Evolutionary conservation across 2,329 filamentous ascomycete species (phyloP).

Genomic region (Fusarium abutilonis): DNA sequence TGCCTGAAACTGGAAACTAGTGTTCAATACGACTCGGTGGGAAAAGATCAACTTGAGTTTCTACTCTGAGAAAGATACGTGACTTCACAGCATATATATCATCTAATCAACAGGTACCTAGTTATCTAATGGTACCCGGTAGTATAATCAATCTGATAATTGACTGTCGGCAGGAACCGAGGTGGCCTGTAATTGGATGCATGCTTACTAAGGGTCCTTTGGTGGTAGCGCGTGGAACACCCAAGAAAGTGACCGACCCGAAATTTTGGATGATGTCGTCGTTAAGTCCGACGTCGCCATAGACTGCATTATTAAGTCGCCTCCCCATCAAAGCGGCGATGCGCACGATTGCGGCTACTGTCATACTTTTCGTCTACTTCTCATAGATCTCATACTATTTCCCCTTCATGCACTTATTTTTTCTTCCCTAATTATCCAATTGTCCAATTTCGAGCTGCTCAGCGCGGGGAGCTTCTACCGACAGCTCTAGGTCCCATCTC

Average conservation of each 20-base stretch:
- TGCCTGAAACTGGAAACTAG: no score
- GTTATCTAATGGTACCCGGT: constrained; percentile 16
- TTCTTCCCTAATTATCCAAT: constrained; percentile 28
- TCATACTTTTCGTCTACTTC: constrained; percentile 19
- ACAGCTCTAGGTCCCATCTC: constrained; percentile 31
- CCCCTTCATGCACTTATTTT: constrained; percentile 14
- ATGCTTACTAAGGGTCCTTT: constrained; percentile 20
- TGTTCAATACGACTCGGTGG: no score
- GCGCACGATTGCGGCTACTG: constrained; percentile 45
- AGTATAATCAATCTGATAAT: constrained; percentile 41
- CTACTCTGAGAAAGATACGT: background rate
- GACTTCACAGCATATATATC: background rate
- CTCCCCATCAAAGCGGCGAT: constrained; percentile 47
- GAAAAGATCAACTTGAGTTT: no score
- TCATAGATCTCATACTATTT: constrained; percentile 19
- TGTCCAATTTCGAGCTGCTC: constrained; percentile 29
- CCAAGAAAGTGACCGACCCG: constrained; percentile 41
- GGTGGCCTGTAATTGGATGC: constrained; percentile 19
- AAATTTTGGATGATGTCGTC: constrained; percentile 48
- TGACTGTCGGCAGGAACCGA: constrained; percentile 16
- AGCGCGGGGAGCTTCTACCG: constrained; percentile 42
- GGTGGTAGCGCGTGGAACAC: constrained; percentile 9
- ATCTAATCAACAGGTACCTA: no score
- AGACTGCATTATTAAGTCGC: constrained; percentile 47
- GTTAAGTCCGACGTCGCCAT: constrained; percentile 45